A percentile compares a stretch with the other conserved stretches of the same genome.
phyloP scores from a whole-genome alignment of 169 alveolate species.

The Plasmodium malariae region DNA sequence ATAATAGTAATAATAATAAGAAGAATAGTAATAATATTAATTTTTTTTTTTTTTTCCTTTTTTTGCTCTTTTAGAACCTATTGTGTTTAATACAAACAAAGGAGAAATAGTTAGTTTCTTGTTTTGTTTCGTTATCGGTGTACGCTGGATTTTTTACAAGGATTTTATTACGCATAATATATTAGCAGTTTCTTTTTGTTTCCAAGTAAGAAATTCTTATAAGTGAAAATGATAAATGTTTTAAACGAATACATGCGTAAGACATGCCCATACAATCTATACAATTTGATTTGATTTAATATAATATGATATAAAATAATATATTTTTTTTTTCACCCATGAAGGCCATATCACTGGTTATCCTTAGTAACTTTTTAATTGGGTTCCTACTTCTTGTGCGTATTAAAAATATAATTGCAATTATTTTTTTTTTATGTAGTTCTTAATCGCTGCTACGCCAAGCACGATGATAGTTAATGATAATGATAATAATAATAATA shows the following conservation, averaged over 20 bases:
- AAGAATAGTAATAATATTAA: background rate
- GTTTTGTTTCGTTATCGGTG: slow-evolving; percentile 51
- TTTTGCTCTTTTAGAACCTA: slow-evolving; percentile 50
- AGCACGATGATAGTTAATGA: background rate
- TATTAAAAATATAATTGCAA: background rate
- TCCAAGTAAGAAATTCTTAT: slow-evolving; percentile 32
- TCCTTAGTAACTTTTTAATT: slow-evolving; percentile 65
- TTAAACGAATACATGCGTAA: too few species aligned
- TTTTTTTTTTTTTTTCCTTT: background rate
- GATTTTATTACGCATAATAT: slow-evolving; percentile 69
- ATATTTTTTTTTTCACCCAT: background rate
- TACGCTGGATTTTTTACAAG: slow-evolving; percentile 62
- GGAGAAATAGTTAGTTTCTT: slow-evolving; percentile 68
- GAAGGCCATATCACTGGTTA: slow-evolving; percentile 72
- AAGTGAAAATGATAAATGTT: background rate
- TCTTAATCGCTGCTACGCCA: background rate
- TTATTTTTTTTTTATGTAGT: background rate
- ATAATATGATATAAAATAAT: background rate
- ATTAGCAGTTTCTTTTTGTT: slow-evolving; percentile 75
- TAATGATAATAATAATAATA: too few species aligned
- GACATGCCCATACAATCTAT: too few species aligned
- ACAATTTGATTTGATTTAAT: too few species aligned
- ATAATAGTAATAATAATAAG: too few species aligned
- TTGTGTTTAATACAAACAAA: slow-evolving; percentile 65
- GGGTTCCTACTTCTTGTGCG: slow-evolving; percentile 64